A percentile compares a stretch with the other conserved stretches of the same genome.
phyloP scores from a whole-genome alignment of 1,284 basidiomycete genomes.

The Boletus subluridellus region DNA sequence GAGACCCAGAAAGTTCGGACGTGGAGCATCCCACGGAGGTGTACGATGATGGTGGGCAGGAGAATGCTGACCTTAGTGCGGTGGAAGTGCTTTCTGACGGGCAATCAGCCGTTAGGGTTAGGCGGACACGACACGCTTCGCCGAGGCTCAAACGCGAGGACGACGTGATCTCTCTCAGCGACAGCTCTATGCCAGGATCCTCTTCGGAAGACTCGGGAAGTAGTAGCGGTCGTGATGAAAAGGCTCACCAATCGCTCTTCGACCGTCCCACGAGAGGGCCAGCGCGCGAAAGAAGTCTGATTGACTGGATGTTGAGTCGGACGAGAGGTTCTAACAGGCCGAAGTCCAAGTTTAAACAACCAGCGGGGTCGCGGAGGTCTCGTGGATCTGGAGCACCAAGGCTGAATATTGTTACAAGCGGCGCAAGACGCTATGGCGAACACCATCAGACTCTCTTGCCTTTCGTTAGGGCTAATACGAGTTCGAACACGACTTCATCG shows the following conservation, averaged over 20 bases:
- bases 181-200: conserved; percentile 22
- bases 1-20: conserved; percentile 50
- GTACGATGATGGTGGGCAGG: not conserved
- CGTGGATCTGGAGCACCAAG: conserved; percentile 10
- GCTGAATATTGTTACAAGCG: conserved; percentile 39
- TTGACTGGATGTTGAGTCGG: conserved; percentile 58
- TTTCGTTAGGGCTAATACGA: conserved; percentile 21
- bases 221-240: conserved; percentile 29
- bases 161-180: conserved; percentile 27
- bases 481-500: conserved; percentile 5
- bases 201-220: conserved; percentile 30
- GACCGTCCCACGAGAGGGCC: conserved; percentile 25
- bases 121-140: conserved; percentile 3
- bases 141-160: conserved; percentile 1
- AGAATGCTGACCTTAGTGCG: not conserved
- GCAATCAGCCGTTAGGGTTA: conserved; percentile 13
- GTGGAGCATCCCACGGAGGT: conserved; percentile 17
- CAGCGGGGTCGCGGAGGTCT: conserved; percentile 6
- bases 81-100: conserved; percentile 15
- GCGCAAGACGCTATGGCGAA: conserved; percentile 32
- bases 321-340: conserved; percentile 33
- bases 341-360: conserved; percentile 12
- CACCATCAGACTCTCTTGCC: conserved; percentile 41
- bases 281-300: conserved; percentile 43
- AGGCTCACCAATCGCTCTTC: conserved; percentile 32